Base-by-base conservation (phyloP, 768 basidiomycete genomes). In the Leucocoprinus sp. region DNA sequence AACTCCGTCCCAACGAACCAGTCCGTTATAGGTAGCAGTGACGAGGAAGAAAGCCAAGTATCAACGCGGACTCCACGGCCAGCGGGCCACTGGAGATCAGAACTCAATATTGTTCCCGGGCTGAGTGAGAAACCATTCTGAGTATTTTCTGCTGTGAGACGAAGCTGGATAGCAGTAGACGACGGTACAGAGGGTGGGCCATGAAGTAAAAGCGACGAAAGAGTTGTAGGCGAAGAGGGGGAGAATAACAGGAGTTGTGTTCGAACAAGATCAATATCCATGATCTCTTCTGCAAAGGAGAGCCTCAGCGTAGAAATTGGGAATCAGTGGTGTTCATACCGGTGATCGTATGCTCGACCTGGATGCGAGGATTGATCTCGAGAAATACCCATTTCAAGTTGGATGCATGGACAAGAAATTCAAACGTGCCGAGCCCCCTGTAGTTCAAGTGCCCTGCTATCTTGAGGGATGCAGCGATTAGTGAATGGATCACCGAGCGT, bases 301-400 rank as follows among this genome's bases (percentile, higher is more conserved):
- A 14, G 37, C 23, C 12, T 52, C 19, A 31, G 39, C 40, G 29
- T 12, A 19, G 18, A 14, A 40, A 4, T 17, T 7, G 31, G 17
- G 17, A 15, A 33, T 8, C 14, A 14, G 49, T 12, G 12, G 41
- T 36, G 43, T 22, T 55, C 67, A 29, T 55, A 81, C 85, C 86
- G 46, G 91, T 90, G 54, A 93, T 80, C 37, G 91, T 93, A 65
- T 93, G 91, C 60, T 93, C 91, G 60, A 93, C 91, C 61, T 93
- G 91, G 44, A 93, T 86, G 63, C 90, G 84, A 18, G 90, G 86
- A 61, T 90, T 90, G 52, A 92, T 89, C 61, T 92, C 89, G 52
- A 93, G 84, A 63, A 93, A 93, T 63, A 91, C 88, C 68, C 89
- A 86, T 51, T 84, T 68, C 50, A 76, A 75, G 55, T 75, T 72